Evolutionary conservation across 2,329 filamentous ascomycete genomes (phyloP).

Genomic region (Sporothrix schenckii): DNA sequence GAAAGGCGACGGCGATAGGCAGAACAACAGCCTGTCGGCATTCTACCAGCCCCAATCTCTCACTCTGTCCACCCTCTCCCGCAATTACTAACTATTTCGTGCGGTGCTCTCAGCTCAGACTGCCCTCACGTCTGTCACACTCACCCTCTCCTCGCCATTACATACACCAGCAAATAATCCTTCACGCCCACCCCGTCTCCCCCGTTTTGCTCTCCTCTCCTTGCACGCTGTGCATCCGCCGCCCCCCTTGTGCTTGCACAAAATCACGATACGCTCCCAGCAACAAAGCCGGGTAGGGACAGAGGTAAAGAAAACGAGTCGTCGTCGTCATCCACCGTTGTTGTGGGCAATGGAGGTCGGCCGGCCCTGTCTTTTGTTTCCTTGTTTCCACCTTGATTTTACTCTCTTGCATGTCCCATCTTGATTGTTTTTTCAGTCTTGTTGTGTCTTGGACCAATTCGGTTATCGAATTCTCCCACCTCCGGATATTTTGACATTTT

Average conservation of each 20-base stretch:
- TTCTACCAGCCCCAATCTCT: background rate
- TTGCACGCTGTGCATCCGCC: slow-evolving; percentile 13
- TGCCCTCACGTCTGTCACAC: background rate
- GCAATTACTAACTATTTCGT: background rate
- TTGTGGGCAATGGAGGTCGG: slow-evolving; percentile 14
- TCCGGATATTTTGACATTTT: slow-evolving; percentile 5
- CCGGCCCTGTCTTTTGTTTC: background rate
- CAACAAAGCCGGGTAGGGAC: background rate
- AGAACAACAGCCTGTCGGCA: background rate
- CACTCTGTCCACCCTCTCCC: background rate
- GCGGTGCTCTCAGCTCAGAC: background rate
- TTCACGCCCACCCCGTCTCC: background rate
- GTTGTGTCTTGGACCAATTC: background rate
- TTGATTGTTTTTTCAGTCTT: background rate
- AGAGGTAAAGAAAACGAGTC: background rate
- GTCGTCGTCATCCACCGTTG: slow-evolving; percentile 7
- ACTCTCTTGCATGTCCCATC: background rate
- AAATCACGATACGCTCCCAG: slow-evolving; percentile 5
- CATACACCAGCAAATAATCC: background rate
- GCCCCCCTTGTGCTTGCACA: background rate
- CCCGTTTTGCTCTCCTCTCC: background rate
- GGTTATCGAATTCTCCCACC: background rate
- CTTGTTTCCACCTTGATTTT: background rate
- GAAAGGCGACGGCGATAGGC: background rate
- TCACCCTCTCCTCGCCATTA: slow-evolving; percentile 1